These are phyloP conservation scores for Heliosperma pusillum DNA, from an alignment of 148 eudicot genomes.

Conservation along the genomic window DNA sequence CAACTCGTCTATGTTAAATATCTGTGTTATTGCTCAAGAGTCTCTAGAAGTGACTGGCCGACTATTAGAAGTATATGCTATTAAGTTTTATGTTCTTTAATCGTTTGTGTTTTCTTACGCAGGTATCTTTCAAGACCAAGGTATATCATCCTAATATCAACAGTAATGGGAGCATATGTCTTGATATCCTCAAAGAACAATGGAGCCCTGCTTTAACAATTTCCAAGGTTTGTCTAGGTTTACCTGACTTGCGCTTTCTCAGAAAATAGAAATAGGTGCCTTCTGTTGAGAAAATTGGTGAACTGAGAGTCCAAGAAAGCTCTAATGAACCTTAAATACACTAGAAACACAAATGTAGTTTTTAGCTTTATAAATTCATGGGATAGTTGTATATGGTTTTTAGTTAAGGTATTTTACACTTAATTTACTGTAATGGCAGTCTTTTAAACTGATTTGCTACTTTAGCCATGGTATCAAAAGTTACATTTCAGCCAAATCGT, in stretches of 20 bases:
- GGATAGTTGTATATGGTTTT: too few relatives aligned
- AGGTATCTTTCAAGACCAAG: constrained; percentile 38
- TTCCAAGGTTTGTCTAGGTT: constrained; percentile 29
- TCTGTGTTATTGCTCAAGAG: neutral
- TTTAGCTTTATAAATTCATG: too few relatives aligned
- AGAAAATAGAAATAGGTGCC: neutral
- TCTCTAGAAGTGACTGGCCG: neutral
- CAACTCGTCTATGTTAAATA: neutral
- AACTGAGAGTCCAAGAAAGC: neutral
- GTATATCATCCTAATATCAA: constrained; percentile 36
- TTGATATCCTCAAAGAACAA: constrained; percentile 36
- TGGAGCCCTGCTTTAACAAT: constrained; percentile 39
- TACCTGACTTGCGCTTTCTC: neutral
- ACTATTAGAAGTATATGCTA: neutral
- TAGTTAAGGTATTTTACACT: too few relatives aligned
- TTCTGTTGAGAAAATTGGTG: neutral
- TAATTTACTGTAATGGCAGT: too few relatives aligned
- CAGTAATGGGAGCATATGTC: constrained; percentile 37
- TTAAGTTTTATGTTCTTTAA: neutral
- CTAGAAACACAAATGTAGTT: neutral
- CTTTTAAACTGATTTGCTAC: neutral
- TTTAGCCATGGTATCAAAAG: neutral
- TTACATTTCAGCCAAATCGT: neutral
- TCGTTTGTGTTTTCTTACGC: neutral
- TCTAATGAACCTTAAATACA: neutral